Base-by-base conservation (phyloP, 2,329 filamentous ascomycete genomes). In the Gaeumannomyces tritici region DNA sequence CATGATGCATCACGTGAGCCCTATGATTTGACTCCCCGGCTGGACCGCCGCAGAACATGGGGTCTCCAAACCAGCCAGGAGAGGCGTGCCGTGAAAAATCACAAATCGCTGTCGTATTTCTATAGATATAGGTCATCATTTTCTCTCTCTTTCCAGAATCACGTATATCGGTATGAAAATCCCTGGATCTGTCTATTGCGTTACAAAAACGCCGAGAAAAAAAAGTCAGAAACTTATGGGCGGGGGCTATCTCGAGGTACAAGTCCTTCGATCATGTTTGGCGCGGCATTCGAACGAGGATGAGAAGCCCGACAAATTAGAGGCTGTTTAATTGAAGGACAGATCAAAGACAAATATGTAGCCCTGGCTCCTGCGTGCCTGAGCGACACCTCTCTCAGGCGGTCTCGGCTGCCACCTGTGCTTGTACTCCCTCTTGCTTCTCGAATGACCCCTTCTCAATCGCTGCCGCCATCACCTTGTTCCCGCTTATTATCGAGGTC, bases 401-500 rank as follows among this genome's bases (percentile, higher is more conserved):
- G 4, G 18, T 51, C 21, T 51, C 42, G 42, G 42, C n/a, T 51
- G n/a, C 21, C 29, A 2, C 21, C 24, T 35, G 35, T 27, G 55
- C 27, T 27, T n/a, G n/a, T n/a, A n/a, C n/a, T n/a, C 24, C 61
- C 42, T 28, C 60, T 27, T 26, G 33, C 26, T 57, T 57, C 55
- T 79, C 80, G 73, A 87, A 89, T 29, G 81, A 83, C 58, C 78
- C 81, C 71, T 82, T 89, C 79, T 95, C 91, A 68, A 93, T 88
- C 62, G 89, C 91, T 58, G 88, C 86, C 59, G 91, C 89, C 82
- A 99, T 93, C 77, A 97, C 90, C 70, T 83, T 86, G 73, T 93
- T 90, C 31, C 96, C 95, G 76, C 86, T 96, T 64, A 98, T 86
- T 55, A 99, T 88, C 62, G 90, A 90, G 21, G 95, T 99, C 60